Evolutionary conservation across 192 early-diverging fungal species (phyloP).

Genomic region (Dispira simplex): DNA sequence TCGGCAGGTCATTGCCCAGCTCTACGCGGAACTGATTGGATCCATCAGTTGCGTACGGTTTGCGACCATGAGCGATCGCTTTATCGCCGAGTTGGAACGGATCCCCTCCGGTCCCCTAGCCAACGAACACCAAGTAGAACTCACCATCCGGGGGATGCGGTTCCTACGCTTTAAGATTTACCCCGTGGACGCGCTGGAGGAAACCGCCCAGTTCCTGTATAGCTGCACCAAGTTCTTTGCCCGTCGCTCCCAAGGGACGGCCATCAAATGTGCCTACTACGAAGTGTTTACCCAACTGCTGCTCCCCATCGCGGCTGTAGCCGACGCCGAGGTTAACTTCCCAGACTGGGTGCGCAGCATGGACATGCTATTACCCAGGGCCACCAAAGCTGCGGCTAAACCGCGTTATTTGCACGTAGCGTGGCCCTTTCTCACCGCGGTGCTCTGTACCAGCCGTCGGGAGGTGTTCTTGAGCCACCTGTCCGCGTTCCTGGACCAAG

Average conservation of each 20-base stretch:
- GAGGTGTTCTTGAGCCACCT: slow-evolving; percentile 81
- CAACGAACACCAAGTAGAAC: slow-evolving; percentile 68
- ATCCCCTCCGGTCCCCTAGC: slow-evolving; percentile 35
- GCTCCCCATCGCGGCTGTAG: slow-evolving; percentile 80
- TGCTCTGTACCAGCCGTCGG: slow-evolving; percentile 77
- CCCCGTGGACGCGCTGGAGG: slow-evolving; percentile 84
- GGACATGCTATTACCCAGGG: slow-evolving; percentile 79
- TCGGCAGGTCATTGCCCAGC: slow-evolving; percentile 73
- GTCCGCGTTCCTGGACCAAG: slow-evolving; percentile 45
- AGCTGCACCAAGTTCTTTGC: slow-evolving; percentile 78
- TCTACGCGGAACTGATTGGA: slow-evolving; percentile 89
- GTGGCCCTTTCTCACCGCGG: slow-evolving; percentile 71
- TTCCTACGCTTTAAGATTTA: slow-evolving; percentile 87
- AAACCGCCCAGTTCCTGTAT: slow-evolving; percentile 86
- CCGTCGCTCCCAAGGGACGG: slow-evolving; percentile 55
- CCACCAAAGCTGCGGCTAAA: slow-evolving; percentile 79
- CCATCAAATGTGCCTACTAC: slow-evolving; percentile 83
- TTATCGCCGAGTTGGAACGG: slow-evolving; percentile 75
- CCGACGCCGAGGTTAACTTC: slow-evolving; percentile 85
- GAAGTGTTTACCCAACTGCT: slow-evolving; percentile 82
- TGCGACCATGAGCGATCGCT: slow-evolving; percentile 83
- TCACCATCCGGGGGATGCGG: slow-evolving; percentile 80
- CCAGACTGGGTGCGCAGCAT: slow-evolving; percentile 87
- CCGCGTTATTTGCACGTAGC: slow-evolving; percentile 63
- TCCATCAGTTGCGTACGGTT: slow-evolving; percentile 80